phyloP scores from a whole-genome alignment of 331 rosid species.

The Quercus tomentella region DNA sequence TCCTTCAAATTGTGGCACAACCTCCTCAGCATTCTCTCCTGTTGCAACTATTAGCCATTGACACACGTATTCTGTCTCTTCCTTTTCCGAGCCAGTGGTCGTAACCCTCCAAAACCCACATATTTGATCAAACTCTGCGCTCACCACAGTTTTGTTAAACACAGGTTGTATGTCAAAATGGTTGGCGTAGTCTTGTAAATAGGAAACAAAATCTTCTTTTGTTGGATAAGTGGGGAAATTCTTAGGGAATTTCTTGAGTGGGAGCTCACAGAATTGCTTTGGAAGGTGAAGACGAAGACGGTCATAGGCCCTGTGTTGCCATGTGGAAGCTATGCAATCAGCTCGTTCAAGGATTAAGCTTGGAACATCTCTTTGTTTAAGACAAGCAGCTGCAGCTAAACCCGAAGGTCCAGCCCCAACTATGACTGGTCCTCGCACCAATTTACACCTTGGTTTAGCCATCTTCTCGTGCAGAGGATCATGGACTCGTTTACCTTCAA shows the following conservation, averaged over 20 bases:
- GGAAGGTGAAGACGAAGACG: conserved; percentile 97
- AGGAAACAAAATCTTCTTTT: conserved; percentile 66
- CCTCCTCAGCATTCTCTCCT: conserved; percentile 82
- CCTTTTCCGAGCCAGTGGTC: conserved; percentile 30
- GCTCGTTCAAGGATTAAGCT: conserved; percentile 66
- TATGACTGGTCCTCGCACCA: conserved; percentile 58
- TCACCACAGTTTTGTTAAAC: conserved; percentile 45
- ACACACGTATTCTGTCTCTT: conserved; percentile 42
- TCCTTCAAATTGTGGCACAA: conserved; percentile 68
- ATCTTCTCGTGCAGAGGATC: conserved; percentile 31
- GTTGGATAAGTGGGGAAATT: conserved; percentile 79
- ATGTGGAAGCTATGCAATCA: conserved; percentile 79
- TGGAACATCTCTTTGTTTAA: conserved; percentile 61
- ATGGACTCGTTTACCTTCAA: conserved; percentile 59
- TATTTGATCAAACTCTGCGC: conserved; percentile 50
- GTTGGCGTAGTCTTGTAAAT: conserved; percentile 50
- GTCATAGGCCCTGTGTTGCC: conserved; percentile 83
- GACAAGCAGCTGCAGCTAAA: conserved; percentile 86
- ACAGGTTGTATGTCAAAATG: conserved; percentile 52
- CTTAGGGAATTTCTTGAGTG: conserved; percentile 71
- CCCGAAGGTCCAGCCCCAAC: conserved; percentile 99
- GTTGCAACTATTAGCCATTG: conserved; percentile 80
- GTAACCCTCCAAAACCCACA: conserved; percentile 49
- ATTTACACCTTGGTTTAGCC: conserved; percentile 12
- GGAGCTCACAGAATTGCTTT: conserved; percentile 77